Conservation (phyloP, 345 rosid species). For the Rhodamnia rubescens region DNA sequence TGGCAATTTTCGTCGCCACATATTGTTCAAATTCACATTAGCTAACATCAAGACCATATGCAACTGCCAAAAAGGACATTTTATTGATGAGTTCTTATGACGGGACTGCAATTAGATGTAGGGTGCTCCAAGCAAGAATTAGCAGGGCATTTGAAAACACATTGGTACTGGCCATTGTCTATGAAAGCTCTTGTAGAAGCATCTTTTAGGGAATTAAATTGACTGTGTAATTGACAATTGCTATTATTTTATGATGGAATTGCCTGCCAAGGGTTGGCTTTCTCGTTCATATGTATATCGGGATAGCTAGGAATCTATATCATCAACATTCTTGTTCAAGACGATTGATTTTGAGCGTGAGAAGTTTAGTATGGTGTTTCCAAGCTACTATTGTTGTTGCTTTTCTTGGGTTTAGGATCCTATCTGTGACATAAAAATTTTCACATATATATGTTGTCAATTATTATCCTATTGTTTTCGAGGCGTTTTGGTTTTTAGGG, state of each 20-base stretch:
- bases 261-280: too few relatives aligned
- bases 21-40: not conserved
- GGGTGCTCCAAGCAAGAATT: not conserved
- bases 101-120: too few relatives aligned
- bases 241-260: too few relatives aligned
- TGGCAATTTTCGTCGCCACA: not conserved
- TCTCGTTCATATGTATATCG: not conserved
- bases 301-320: not conserved
- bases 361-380: not conserved
- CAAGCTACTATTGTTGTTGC: not conserved
- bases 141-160: not conserved
- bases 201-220: too few relatives aligned
- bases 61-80: not conserved
- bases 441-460: not conserved
- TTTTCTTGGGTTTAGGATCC: not conserved
- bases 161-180: not conserved
- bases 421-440: not conserved
- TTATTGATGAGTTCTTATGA: not conserved
- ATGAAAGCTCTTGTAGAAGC: too few relatives aligned
- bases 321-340: not conserved
- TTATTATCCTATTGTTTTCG: not conserved
- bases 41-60: not conserved
- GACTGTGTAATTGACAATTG: too few relatives aligned
- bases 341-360: not conserved
- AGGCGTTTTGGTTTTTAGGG: not conserved